These are phyloP conservation scores for Dendrobium catenatum DNA, from an alignment of 106 monocot genomes.

Conservation along the genomic window DNA sequence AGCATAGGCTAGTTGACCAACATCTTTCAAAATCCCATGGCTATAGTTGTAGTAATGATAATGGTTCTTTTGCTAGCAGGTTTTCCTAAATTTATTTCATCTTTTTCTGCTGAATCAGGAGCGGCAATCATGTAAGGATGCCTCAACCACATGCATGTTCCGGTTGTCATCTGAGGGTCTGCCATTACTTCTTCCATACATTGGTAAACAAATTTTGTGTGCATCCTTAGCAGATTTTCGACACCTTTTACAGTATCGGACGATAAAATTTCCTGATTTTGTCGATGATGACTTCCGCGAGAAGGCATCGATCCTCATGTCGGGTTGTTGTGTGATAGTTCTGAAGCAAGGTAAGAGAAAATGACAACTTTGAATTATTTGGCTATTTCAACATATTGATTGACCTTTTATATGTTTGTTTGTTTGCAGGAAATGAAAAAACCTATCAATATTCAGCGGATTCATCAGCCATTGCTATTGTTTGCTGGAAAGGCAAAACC, in stretches of 20 bases:
- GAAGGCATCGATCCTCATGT: conserved; percentile 42
- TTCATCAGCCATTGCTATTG: conserved; percentile 64
- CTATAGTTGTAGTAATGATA: background rate
- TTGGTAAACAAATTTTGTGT: conserved; percentile 68
- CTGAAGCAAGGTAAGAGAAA: conserved; percentile 50
- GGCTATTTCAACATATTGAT: background rate
- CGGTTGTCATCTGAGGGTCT: conserved; percentile 95
- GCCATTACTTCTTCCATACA: conserved; percentile 75
- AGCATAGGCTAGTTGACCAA: background rate
- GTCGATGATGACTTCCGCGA: conserved; percentile 55
- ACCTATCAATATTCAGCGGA: conserved; percentile 13
- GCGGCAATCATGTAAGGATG: conserved; percentile 71
- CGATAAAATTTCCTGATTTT: conserved; percentile 75
- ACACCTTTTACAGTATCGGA: conserved; percentile 70
- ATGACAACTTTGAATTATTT: background rate
- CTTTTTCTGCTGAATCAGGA: conserved; percentile 41
- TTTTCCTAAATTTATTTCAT: background rate
- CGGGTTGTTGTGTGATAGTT: conserved; percentile 81
- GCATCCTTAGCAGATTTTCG: conserved; percentile 66
- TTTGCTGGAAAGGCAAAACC: conserved; percentile 94
- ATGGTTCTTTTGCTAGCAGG: background rate
- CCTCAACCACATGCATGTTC: conserved; percentile 51
- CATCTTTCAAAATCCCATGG: background rate
- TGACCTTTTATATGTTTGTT: background rate
- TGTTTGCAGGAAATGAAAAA: conserved; percentile 34